Evolutionary conservation across 352 stramenopile species (phyloP), one percentile per base, ranked within the genome.

Genomic region (Phytophthora citrophthora): DNA sequence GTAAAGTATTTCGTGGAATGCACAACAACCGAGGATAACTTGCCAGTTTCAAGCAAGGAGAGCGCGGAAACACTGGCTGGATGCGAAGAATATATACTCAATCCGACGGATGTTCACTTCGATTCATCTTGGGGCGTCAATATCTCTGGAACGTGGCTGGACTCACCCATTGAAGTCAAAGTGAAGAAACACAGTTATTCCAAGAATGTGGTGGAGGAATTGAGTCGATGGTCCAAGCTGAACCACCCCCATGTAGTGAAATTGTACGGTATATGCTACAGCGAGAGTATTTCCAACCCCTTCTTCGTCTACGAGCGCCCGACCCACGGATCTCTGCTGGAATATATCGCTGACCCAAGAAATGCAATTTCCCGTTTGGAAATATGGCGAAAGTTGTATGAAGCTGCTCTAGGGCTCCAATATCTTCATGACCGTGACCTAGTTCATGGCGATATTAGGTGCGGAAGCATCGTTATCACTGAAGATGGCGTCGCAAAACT

Each of bases 351-450:
- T 31, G 27, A 31, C 27, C 9, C 27, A 10, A 31, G 27, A 8
- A 31, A 31, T 8, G 27, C 2, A 9, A 8, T 31, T 31, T 8
- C 4, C 7, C 27, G 27, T 1, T 31, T 31, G 27, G 27, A 31
- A 8, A 2, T 49, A 5, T 76, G 63, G 54, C 36, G 54, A 13
- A 52, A 54, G 8, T 20, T 79, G 31, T 63, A 74, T n/a, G 50
- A 74, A 27, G 67, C 51, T 7, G 71, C 71, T 1, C 13, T 70
- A 12, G 71, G 71, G 2, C 48, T 79, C 2, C 40, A 63, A 5
- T 74, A 79, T 24, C 23, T 79, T 5, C 71, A 74, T 43, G 29
- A 71, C 8, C 54, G 64, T 2, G 29, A 48, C 16, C 46, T 74
- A 4, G 34, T 74, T 4, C 58, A 76, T 32, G 54, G 63, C 0